A percentile compares a stretch with the other conserved stretches of the same genome.
phyloP scores from a whole-genome alignment of 2,329 filamentous ascomycete genomes.

The Ceratocystis alfenasii region DNA sequence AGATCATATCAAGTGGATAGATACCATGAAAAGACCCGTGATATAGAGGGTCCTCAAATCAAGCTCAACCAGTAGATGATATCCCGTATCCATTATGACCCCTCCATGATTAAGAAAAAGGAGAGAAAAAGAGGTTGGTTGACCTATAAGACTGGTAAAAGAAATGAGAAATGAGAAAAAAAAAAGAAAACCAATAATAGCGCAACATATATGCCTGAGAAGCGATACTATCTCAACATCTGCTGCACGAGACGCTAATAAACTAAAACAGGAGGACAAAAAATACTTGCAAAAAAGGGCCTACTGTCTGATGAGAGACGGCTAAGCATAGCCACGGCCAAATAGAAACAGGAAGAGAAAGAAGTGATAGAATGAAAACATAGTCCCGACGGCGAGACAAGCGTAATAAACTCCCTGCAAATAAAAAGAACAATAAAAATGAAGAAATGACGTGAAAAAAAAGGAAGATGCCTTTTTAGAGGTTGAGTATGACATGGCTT shows the following conservation, averaged over 20 bases:
- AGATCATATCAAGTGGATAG: no score
- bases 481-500: background rate
- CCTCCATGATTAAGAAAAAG: slow-evolving; percentile 1
- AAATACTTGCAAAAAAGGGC: background rate
- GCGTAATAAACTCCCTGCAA: background rate
- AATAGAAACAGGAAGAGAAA: background rate
- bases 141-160: slow-evolving; percentile 9
- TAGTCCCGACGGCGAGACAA: background rate
- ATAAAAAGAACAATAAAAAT: background rate
- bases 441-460: background rate
- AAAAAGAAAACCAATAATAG: background rate
- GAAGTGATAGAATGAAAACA: background rate
- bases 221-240: background rate
- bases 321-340: background rate
- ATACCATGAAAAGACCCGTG: background rate
- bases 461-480: background rate
- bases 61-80: background rate
- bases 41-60: slow-evolving; percentile 1
- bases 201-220: slow-evolving; percentile 4
- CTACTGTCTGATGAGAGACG: background rate
- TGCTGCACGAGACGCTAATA: slow-evolving; percentile 3
- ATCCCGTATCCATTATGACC: background rate
- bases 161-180: background rate
- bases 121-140: slow-evolving; percentile 12
- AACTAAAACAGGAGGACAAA: background rate